A percentile compares a stretch with the other conserved stretches of the same genome.
These are phyloP conservation scores for Nicotiana undulata DNA, from an alignment of 257 asterid genomes.

Conservation along the genomic window DNA sequence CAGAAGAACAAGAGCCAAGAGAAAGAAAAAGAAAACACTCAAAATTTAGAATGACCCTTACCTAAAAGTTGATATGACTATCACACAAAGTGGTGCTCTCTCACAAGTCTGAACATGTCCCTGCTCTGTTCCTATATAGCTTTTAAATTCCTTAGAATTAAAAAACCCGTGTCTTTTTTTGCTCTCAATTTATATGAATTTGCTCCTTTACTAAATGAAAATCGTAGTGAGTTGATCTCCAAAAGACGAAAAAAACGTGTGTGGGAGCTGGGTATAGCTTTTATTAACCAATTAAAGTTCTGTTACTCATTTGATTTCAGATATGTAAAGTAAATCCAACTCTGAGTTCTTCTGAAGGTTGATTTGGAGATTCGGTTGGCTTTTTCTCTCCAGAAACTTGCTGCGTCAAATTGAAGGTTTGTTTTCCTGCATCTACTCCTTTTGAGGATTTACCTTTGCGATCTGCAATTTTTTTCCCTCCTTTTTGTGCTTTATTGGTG, in stretches of 20 bases:
- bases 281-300: background rate
- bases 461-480: background rate
- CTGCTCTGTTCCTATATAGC: background rate
- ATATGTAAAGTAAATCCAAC: background rate
- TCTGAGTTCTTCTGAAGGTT: background rate
- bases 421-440: background rate
- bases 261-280: background rate
- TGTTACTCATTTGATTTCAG: background rate
- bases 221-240: background rate
- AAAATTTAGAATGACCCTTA: background rate
- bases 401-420: background rate
- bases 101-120: background rate
- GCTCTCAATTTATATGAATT: background rate
- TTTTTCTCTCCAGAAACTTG: background rate
- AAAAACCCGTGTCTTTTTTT: background rate
- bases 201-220: background rate
- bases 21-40: background rate
- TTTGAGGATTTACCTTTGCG: background rate
- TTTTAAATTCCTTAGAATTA: background rate
- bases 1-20: background rate
- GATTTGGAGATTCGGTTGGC: background rate
- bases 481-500: background rate
- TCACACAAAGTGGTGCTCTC: background rate
- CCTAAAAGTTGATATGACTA: background rate
- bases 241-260: background rate